A percentile compares a stretch with the other conserved stretches of the same genome.
Evolutionary conservation across 169 alveolate species (phyloP).

Genomic region (Eimeria maxima): DNA sequence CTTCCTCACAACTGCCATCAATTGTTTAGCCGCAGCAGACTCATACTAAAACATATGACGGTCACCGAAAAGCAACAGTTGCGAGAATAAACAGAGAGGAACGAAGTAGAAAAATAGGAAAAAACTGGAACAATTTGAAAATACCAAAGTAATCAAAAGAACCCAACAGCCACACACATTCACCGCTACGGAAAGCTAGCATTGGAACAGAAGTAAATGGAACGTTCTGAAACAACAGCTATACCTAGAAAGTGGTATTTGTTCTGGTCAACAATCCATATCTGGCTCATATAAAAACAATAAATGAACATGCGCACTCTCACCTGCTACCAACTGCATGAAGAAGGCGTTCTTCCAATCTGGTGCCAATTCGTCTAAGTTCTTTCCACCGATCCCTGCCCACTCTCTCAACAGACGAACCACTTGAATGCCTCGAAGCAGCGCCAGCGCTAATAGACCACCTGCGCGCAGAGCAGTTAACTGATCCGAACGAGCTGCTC

Average conservation of each 20-base stretch:
- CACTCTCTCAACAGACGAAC: constrained; percentile 16
- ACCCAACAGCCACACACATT: neutral
- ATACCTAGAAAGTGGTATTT: neutral
- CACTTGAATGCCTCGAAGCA: constrained; percentile 57
- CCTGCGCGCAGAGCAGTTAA: neutral
- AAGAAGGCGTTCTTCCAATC: constrained; percentile 40
- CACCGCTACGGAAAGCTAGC: neutral
- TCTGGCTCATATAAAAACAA: neutral
- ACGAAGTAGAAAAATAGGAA: too few relatives aligned
- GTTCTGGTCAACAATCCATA: neutral
- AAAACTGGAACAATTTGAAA: too few relatives aligned
- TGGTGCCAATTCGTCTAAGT: constrained; percentile 5
- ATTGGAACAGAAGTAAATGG: neutral
- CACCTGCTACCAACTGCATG: constrained; percentile 27
- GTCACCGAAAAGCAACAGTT: too few relatives aligned
- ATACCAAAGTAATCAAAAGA: too few relatives aligned
- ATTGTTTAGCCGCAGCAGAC: too few relatives aligned
- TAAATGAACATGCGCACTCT: too few relatives aligned
- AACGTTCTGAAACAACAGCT: neutral
- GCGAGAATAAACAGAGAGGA: too few relatives aligned
- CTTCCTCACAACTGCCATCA: too few relatives aligned
- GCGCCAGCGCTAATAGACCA: constrained; percentile 57
- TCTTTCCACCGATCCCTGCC: constrained; percentile 19
- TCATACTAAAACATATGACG: too few relatives aligned
- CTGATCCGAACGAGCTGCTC: neutral